Base-by-base conservation (phyloP, 2,329 filamentous ascomycete genomes). In the Onygenales sp. region DNA sequence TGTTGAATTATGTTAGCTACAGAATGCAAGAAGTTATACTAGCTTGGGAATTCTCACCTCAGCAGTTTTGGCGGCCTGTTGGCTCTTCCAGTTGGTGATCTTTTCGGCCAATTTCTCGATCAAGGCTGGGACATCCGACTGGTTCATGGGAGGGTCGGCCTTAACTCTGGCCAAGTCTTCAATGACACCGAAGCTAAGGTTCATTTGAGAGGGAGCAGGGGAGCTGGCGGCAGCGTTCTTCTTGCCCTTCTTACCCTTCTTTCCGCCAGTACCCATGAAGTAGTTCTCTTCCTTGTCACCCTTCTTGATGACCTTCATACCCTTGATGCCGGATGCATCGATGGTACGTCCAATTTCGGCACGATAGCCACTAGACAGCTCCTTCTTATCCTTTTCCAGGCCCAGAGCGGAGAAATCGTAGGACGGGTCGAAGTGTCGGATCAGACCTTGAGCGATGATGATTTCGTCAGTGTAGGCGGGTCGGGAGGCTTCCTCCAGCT, bases 391-490 rank as follows among this genome's bases (percentile, higher is more conserved):
- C 70, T 75, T 72, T 36, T 63, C 69, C 50, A 71, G 62, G 76
- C 83, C 71, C 78, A 77, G 57, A 80, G 80, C 56, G 77, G 81
- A 35, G 72, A 81, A 75, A 86, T 88, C 73, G 86, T 88, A 67
- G 79, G 68, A 81, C 2, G 92, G 92, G 70, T 97, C 91, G 61
- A 97, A 92, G 79, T 92, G 92, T 61, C 85, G 84, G 62, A 97
- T 87, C 45, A 98, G 79, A 68, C 84, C 87, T 75, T 93, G 88
- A 58, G 89, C 88, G 51, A 86, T 86, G 64, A 90, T 82, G 66
- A 98, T 95, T 76, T 98, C 90, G 63, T 96, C 89, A 46, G 89
- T 79, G 77, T 89, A 98, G 51, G 93, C 93, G 13, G 86, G 90
- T 63, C 89, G 85, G 33, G 68, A 72, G 54, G 69, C 75, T 62